phyloP scores from a whole-genome alignment of 441 rosid genomes.

The Adansonia madagascariensis region DNA sequence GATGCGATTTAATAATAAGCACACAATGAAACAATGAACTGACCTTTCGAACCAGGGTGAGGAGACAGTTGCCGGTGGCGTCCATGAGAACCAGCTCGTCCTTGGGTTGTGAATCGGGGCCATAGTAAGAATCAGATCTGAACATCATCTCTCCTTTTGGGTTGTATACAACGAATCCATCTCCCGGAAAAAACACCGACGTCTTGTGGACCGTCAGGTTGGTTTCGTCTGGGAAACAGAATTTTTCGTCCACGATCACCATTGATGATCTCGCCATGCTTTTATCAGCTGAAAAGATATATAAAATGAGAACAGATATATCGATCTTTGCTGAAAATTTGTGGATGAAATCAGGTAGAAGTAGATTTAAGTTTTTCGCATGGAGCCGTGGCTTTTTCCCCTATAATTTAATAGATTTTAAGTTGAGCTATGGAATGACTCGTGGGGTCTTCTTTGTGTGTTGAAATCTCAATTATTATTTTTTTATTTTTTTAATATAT shows the following conservation, averaged over 20 bases:
- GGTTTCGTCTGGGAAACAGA: conserved; percentile 36
- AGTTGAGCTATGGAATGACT: background rate
- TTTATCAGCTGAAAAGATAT: background rate
- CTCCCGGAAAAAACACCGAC: conserved; percentile 47
- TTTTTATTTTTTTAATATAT: too few species aligned
- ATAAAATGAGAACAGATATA: background rate
- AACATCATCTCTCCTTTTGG: conserved; percentile 35
- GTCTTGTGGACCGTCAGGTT: conserved; percentile 41
- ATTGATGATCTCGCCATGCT: conserved; percentile 16
- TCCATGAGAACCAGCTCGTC: conserved; percentile 52
- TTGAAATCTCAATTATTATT: too few species aligned
- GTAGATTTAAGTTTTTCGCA: background rate
- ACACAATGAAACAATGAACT: background rate
- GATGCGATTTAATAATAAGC: background rate
- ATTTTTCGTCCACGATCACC: conserved; percentile 37
- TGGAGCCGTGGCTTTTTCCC: background rate
- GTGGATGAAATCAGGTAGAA: conserved; percentile 7
- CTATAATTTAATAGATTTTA: too few species aligned
- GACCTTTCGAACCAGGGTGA: conserved; percentile 46
- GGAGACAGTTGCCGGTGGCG: conserved; percentile 47
- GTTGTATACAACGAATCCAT: conserved; percentile 41
- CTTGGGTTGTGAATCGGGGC: conserved; percentile 31
- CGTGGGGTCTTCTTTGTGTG: background rate
- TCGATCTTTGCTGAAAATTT: background rate
- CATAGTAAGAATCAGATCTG: conserved; percentile 43